Evolutionary conservation across 106 monocot genomes (phyloP).

Genomic region (Dendrobium huoshanense): DNA sequence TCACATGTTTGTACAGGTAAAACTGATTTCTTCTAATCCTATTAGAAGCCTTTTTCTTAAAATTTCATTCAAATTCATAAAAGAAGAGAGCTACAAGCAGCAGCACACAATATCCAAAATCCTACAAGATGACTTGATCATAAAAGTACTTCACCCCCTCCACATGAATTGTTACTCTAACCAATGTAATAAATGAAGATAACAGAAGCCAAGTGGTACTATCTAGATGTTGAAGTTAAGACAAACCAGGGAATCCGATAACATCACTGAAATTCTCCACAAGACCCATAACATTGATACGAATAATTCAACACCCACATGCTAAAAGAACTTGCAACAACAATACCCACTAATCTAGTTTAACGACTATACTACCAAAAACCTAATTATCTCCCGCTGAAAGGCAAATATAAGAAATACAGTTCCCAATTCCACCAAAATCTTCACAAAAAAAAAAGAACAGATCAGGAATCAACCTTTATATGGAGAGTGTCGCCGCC

Average conservation of each 20-base stretch:
- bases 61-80: too few relatives aligned
- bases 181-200: too few relatives aligned
- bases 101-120: too few relatives aligned
- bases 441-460: background rate
- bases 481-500: constrained; percentile 62
- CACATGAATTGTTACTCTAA: too few relatives aligned
- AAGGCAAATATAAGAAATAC: background rate
- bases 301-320: background rate
- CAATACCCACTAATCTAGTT: background rate
- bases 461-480: constrained; percentile 19
- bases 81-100: too few relatives aligned
- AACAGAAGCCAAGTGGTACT: too few relatives aligned
- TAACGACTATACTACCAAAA: background rate
- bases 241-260: background rate
- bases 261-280: background rate
- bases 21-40: too few relatives aligned
- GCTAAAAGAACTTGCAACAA: background rate
- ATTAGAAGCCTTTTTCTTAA: too few relatives aligned
- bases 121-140: too few relatives aligned
- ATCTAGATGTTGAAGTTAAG: too few relatives aligned
- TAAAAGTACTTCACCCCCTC: too few relatives aligned
- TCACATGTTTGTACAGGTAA: too few relatives aligned
- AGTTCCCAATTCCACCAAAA: constrained; percentile 1
- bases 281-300: background rate
- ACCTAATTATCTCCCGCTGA: background rate